A percentile compares a stretch with the other conserved stretches of the same genome.
Evolutionary conservation across 2,329 filamentous ascomycete genomes (phyloP).

Genomic region (Drechmeria coniospora): DNA sequence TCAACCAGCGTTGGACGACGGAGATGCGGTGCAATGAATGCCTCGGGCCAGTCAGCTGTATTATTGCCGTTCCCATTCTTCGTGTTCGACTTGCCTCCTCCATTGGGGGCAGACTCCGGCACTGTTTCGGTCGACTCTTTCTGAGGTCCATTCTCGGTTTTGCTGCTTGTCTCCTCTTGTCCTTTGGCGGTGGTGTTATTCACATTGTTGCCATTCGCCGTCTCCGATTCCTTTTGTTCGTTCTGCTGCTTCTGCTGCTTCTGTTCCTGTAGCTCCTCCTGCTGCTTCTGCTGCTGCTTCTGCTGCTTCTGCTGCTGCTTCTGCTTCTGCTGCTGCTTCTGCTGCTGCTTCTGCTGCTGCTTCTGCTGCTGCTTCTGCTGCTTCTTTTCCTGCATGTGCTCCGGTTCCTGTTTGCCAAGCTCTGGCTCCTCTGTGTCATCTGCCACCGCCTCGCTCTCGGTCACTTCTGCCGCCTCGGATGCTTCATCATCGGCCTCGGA

Average conservation of each 20-base stretch:
- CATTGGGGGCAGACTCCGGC: no score
- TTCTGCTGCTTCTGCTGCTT: constrained; percentile 1
- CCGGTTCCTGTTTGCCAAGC: no score
- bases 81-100: no score
- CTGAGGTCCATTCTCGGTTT: neutral
- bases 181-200: neutral
- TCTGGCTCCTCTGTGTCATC: constrained; percentile 2
- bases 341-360: constrained; percentile 4
- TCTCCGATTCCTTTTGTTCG: constrained; percentile 2
- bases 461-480: constrained; percentile 10
- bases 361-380: constrained; percentile 1
- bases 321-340: constrained; percentile 6
- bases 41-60: constrained; percentile 12
- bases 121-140: no score
- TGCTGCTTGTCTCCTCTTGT: neutral
- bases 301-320: constrained; percentile 7
- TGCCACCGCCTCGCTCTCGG: constrained; percentile 7
- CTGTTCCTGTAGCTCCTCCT: constrained; percentile 2
- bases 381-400: constrained; percentile 3
- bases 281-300: constrained; percentile 3
- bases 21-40: constrained; percentile 13
- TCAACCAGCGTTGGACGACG: constrained; percentile 29
- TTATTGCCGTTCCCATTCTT: constrained; percentile 5
- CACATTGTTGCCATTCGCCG: constrained; percentile 3
- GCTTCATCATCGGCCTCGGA: constrained; percentile 12